Conservation (phyloP, 78 protist genomes). For the Tieghemostelium lacteum region DNA sequence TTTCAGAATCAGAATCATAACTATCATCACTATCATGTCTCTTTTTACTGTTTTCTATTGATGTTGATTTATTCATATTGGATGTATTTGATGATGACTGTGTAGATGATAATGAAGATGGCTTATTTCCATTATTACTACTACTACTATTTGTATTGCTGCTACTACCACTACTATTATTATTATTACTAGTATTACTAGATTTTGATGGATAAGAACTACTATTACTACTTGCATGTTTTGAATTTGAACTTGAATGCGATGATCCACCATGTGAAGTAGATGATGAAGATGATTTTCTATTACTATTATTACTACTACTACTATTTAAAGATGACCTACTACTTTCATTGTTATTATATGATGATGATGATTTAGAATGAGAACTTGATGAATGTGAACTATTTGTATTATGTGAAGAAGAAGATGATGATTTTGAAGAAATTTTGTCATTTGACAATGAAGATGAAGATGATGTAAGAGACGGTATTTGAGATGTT, state of each 20-base stretch:
- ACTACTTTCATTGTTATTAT: background rate
- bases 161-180: background rate
- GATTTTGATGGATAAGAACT: background rate
- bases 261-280: too few species aligned
- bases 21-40: background rate
- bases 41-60: background rate
- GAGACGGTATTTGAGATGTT: conserved; percentile 3
- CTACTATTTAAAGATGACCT: background rate
- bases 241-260: too few species aligned
- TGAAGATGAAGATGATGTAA: background rate
- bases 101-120: background rate
- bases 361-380: background rate
- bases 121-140: background rate
- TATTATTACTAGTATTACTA: background rate
- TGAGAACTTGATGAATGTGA: conserved; percentile 1
- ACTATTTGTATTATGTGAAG: background rate
- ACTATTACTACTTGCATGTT: background rate
- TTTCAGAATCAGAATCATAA: background rate
- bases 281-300: too few species aligned
- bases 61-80: background rate
- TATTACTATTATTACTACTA: background rate
- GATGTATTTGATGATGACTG: too few species aligned
- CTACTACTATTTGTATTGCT: background rate
- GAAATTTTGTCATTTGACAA: background rate
- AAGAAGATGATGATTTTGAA: background rate